Percentiles rank a stretch among this genome's conserved stretches.
Conservation (phyloP, 2,329 filamentous ascomycete species). For the Cladosporium sp. region DNA sequence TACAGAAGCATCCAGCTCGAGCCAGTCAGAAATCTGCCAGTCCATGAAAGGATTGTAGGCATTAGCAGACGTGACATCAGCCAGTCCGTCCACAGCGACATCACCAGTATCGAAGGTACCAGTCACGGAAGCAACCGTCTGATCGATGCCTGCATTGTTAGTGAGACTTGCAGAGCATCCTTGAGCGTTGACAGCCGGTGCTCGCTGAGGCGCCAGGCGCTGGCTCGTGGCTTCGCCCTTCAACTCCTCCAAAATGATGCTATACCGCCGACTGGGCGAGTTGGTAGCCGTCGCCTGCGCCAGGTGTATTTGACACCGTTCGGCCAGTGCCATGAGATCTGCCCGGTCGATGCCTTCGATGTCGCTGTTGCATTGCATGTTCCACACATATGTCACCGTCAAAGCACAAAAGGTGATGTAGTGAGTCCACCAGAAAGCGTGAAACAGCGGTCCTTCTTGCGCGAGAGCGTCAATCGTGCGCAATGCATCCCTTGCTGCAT, state of each 20-base stretch:
- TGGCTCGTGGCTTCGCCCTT: conserved; percentile 33
- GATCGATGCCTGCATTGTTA: not conserved
- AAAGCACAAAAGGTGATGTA: conserved; percentile 49
- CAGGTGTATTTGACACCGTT: conserved; percentile 43
- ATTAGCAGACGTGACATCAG: conserved; percentile 18
- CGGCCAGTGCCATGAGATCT: conserved; percentile 39
- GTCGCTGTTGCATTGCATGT: conserved; percentile 36
- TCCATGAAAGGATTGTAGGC: conserved; percentile 22
- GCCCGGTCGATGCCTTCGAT: conserved; percentile 7
- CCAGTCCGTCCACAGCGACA: not conserved
- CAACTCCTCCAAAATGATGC: conserved; percentile 46
- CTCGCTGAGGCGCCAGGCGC: not conserved
- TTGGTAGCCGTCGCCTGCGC: conserved; percentile 45
- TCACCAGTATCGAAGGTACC: not conserved
- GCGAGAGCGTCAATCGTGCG: conserved; percentile 37
- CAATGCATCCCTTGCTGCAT: conserved; percentile 11
- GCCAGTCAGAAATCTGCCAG: conserved; percentile 34
- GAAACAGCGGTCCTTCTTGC: conserved; percentile 35
- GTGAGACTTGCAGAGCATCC: not conserved
- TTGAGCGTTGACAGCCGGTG: not conserved
- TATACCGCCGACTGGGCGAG: conserved; percentile 45
- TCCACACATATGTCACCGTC: conserved; percentile 46
- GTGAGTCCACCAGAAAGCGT: conserved; percentile 48
- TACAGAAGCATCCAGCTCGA: conserved; percentile 33
- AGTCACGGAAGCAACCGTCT: not conserved